phyloP scores from a whole-genome alignment of 2,329 filamentous ascomycete species.

The Venturia oleaginea region DNA sequence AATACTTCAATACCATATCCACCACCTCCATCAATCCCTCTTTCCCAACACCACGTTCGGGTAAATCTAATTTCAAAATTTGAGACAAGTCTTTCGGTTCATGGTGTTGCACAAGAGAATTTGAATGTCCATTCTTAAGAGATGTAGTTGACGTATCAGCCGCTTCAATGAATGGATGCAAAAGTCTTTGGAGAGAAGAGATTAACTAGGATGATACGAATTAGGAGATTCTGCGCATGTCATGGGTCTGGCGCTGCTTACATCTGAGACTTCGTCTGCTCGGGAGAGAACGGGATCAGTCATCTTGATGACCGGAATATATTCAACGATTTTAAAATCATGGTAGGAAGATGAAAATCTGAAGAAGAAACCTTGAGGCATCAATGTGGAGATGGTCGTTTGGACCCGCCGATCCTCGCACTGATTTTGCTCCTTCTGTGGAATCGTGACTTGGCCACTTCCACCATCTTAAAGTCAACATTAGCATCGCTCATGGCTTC shows the following conservation, averaged over 20 bases:
- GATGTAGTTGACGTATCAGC: slow-evolving; percentile 52
- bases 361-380: too few relatives aligned
- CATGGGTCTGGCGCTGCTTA: slow-evolving; percentile 15
- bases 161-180: slow-evolving; percentile 61
- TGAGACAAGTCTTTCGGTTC: slow-evolving; percentile 34
- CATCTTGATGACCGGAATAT: background rate
- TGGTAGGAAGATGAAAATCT: too few relatives aligned
- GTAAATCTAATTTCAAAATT: slow-evolving; percentile 28
- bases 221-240: slow-evolving; percentile 11
- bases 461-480: too few relatives aligned
- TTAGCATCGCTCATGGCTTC: too few relatives aligned
- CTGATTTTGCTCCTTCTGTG: background rate
- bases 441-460: too few relatives aligned
- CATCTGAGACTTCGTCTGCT: slow-evolving; percentile 29
- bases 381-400: background rate
- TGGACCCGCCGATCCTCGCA: background rate
- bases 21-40: slow-evolving; percentile 42
- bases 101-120: slow-evolving; percentile 35
- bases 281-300: slow-evolving; percentile 13
- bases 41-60: slow-evolving; percentile 30
- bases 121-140: slow-evolving; percentile 40
- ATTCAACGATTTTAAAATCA: background rate
- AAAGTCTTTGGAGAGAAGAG: slow-evolving; percentile 54
- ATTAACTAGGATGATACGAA: slow-evolving; percentile 47
- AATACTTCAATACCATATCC: slow-evolving; percentile 65